Evolutionary conservation across 2,329 filamentous ascomycete genomes (phyloP).

Genomic region (Aureobasidium uvarum): DNA sequence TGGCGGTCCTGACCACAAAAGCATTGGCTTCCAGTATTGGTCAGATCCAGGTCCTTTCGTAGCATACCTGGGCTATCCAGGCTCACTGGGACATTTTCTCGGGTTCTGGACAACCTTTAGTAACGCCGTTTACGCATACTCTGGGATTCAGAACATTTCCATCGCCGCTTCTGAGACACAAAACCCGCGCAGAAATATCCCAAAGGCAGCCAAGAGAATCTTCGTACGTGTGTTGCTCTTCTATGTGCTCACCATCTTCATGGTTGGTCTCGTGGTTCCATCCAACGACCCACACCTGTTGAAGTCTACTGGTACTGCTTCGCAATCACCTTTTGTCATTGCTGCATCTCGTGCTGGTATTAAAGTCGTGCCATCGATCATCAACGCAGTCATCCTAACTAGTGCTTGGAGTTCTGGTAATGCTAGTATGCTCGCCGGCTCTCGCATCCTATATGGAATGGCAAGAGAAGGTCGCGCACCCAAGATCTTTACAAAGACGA

Average conservation of each 20-base stretch:
- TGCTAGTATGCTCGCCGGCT: constrained; percentile 36
- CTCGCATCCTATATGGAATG: constrained; percentile 30
- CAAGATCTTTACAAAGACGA: constrained; percentile 29
- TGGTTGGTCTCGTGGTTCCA: constrained; percentile 58
- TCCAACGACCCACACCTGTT: constrained; percentile 52
- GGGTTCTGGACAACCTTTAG: constrained; percentile 30
- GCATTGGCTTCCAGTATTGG: constrained; percentile 31
- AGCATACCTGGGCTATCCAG: constrained; percentile 28
- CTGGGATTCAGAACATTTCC: constrained; percentile 32
- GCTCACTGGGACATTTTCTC: constrained; percentile 29
- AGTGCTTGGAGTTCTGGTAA: constrained; percentile 61
- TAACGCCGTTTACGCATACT: constrained; percentile 29
- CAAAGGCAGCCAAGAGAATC: constrained; percentile 55
- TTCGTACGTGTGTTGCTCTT: constrained; percentile 60
- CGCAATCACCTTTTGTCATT: constrained; percentile 52
- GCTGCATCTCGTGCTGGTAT: constrained; percentile 47
- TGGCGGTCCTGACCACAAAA: constrained; percentile 27
- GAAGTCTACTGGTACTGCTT: constrained; percentile 53
- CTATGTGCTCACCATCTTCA: constrained; percentile 51
- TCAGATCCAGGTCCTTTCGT: constrained; percentile 30
- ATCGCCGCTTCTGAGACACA: constrained; percentile 30
- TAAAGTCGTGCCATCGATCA: constrained; percentile 59
- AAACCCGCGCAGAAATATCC: constrained; percentile 46
- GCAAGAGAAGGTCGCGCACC: constrained; percentile 64
- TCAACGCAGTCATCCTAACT: constrained; percentile 67